Evolutionary conservation across 1,284 basidiomycete genomes (phyloP), one percentile per base, ranked within the genome.

Genomic region (Stereum hirsutum): DNA sequence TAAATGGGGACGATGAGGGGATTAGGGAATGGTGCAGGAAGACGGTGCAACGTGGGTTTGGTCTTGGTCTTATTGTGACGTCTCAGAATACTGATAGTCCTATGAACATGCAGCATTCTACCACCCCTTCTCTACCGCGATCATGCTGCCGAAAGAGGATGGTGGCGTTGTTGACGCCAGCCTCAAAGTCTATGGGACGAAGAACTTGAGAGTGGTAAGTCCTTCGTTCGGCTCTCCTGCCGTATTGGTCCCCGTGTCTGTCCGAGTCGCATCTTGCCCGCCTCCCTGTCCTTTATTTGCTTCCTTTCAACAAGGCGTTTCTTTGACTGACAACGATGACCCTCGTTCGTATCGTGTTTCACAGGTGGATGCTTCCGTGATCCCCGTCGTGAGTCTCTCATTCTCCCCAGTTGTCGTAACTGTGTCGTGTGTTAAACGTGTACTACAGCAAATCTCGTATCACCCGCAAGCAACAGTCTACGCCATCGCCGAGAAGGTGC

Each of bases 141-240:
- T 70, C 0, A 74, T 75, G 73, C 56, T 74, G 37, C 73, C 74
- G 11, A 54, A 62, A 40, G 61, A 60, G 31, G 51, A 63, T 44
- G 72, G 72, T 33, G 74, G 74, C 49, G 74, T 77, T 19, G 74
- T 77, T 30, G 69, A 70, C 57, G 55, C 65, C 11, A 58, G 59
- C 33, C 56, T 76, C n/a, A 57, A 61, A 46, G 74, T 75, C 21
- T 57, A 63, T 33, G 62, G 63, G 5, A 51, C 51, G 15, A 23
- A 33, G 10, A 53, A 56, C 36, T 36, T 61, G 35, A 45, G 56
- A 14, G 44, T 61, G 14, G 28, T 31, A 31, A 31, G 28, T 31
- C 28, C 28, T 12, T 6, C n/a, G 12, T 31, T 31, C 28, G 28
- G 12, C 5, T 11, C 28, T 11, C 1, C 5, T 11, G 4, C 12